phyloP scores from a whole-genome alignment of 305 asterid species.

The Petunia hybrid region DNA sequence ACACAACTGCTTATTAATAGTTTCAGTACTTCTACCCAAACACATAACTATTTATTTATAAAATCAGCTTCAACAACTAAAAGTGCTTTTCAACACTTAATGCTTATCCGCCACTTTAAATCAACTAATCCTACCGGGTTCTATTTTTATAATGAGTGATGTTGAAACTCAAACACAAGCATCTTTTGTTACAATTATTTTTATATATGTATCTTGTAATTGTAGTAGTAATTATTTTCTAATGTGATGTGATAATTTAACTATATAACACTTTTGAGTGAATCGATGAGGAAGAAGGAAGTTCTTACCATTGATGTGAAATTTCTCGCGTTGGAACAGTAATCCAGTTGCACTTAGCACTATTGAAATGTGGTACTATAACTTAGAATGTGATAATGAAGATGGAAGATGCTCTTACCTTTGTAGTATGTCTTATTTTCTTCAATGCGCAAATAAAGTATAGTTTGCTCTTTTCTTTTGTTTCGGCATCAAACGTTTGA shows the following conservation, averaged over 20 bases:
- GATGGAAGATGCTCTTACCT: background rate
- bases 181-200: too few relatives aligned
- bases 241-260: background rate
- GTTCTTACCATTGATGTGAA: slow-evolving; percentile 9
- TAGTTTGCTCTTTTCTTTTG: background rate
- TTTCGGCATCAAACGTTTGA: slow-evolving; percentile 19
- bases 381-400: background rate
- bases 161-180: too few relatives aligned
- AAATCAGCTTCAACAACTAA: too few relatives aligned
- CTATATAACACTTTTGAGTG: background rate
- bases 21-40: too few relatives aligned
- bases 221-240: background rate
- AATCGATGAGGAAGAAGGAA: background rate
- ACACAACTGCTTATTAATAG: too few relatives aligned
- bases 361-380: background rate
- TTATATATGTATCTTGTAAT: background rate
- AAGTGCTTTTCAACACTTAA: too few relatives aligned
- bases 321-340: background rate
- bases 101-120: too few relatives aligned
- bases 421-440: background rate
- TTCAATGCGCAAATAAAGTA: background rate
- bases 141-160: too few relatives aligned
- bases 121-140: too few relatives aligned
- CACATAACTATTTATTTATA: too few relatives aligned
- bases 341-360: too few relatives aligned